Conservation (phyloP, 106 monocot species). For the Dioscorea zingiberensis region DNA sequence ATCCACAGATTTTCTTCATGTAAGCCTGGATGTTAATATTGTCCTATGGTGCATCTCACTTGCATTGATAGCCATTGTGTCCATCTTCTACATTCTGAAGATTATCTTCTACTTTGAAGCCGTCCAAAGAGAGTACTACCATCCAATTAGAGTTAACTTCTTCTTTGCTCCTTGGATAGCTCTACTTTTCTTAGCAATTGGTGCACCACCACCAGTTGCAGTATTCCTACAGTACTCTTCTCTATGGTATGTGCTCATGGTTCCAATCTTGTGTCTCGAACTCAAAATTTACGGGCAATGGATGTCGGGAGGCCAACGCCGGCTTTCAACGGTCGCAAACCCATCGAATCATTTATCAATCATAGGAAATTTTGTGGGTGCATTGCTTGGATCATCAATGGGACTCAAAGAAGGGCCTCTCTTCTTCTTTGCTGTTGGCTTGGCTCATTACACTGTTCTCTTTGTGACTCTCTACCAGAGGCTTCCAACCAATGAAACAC, state of each 20-base stretch:
- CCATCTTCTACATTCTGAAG: conserved; percentile 33
- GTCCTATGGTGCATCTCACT: conserved; percentile 52
- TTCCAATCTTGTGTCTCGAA: conserved; percentile 50
- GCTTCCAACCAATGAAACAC: conserved; percentile 52
- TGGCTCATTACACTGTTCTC: conserved; percentile 75
- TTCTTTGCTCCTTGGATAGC: conserved; percentile 68
- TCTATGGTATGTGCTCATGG: conserved; percentile 58
- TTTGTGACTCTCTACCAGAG: conserved; percentile 96
- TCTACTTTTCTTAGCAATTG: conserved; percentile 38
- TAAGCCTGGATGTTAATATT: conserved; percentile 24
- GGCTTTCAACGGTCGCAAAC: conserved; percentile 79
- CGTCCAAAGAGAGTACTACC: conserved; percentile 53
- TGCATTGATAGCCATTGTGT: conserved; percentile 21
- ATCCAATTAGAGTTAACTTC: conserved; percentile 61
- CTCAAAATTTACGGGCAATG: conserved; percentile 79
- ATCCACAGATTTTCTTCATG: conserved; percentile 27
- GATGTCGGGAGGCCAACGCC: conserved; percentile 54
- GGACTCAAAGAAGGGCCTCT: conserved; percentile 51
- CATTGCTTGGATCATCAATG: conserved; percentile 47
- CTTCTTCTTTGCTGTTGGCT: conserved; percentile 69
- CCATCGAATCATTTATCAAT: conserved; percentile 72
- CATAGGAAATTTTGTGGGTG: conserved; percentile 70
- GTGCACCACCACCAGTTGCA: conserved; percentile 33
- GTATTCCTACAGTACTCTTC: conserved; percentile 9
- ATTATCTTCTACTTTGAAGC: conserved; percentile 58